Conservation (phyloP, 495 filamentous ascomycete species). For the Halenospora varia region DNA sequence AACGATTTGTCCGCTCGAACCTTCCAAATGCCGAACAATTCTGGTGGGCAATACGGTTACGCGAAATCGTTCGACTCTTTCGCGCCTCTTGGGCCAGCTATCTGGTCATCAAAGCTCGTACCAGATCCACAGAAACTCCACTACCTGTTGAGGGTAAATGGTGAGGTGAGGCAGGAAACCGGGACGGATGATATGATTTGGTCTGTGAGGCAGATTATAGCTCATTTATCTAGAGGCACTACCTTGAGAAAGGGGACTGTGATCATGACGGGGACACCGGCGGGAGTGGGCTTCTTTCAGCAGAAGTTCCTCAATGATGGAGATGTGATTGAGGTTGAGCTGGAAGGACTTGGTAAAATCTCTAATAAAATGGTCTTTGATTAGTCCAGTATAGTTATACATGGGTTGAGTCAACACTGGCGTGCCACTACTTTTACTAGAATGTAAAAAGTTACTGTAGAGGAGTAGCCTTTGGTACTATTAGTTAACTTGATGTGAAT, state of each 20-base stretch:
- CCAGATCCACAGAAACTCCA: no score
- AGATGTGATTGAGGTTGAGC: constrained; percentile 56
- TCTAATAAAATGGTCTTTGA: no score
- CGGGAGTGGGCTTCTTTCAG: constrained; percentile 39
- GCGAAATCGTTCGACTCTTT: constrained; percentile 26
- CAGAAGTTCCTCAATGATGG: constrained; percentile 53
- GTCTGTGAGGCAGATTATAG: constrained; percentile 27
- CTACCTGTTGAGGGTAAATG: constrained; percentile 31
- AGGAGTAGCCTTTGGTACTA: no score
- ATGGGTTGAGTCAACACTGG: no score
- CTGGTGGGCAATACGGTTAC: constrained; percentile 37
- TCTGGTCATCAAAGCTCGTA: constrained; percentile 27
- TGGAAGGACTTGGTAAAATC: constrained; percentile 36
- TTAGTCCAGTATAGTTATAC: no score
- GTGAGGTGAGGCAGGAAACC: constrained; percentile 33
- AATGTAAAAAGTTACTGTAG: no score
- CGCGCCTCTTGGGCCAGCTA: constrained; percentile 30
- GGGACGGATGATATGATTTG: constrained; percentile 34
- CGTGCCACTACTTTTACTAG: no score
- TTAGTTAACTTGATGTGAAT: no score
- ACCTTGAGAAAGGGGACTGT: constrained; percentile 18
- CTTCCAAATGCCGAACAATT: no score
- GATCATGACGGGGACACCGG: constrained; percentile 29
- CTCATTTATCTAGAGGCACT: constrained; percentile 10
- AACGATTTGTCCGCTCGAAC: constrained; percentile 47